Conservation (phyloP, 2,329 filamentous ascomycete species). For the Shiraia bambusicola region DNA sequence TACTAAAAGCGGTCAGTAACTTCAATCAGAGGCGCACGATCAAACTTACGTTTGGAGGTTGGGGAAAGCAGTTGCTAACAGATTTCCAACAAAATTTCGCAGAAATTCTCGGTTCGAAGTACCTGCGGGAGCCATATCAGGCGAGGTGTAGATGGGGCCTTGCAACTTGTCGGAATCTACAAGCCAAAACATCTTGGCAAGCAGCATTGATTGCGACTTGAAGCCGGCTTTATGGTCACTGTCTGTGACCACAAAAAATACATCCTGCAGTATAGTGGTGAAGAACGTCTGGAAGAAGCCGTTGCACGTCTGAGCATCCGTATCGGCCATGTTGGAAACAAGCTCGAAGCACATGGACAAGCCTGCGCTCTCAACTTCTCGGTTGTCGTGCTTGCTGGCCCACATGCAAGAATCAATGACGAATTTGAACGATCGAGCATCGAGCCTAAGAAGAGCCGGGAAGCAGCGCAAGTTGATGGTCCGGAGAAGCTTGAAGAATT, state of each 20-base stretch:
- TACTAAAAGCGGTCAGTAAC: conserved; percentile 54
- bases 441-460: conserved; percentile 87
- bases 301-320: conserved; percentile 80
- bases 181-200: conserved; percentile 95
- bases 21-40: not conserved
- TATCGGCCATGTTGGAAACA: conserved; percentile 95
- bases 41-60: conserved; percentile 81
- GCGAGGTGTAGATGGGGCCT: conserved; percentile 77
- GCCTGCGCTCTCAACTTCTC: conserved; percentile 92
- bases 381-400: conserved; percentile 99
- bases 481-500: conserved; percentile 96
- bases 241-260: conserved; percentile 97
- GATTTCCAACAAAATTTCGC: conserved; percentile 78
- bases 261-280: conserved; percentile 90
- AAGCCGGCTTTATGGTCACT: conserved; percentile 98
- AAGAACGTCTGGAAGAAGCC: conserved; percentile 99
- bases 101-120: conserved; percentile 92
- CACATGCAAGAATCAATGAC: conserved; percentile 99
- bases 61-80: conserved; percentile 87
- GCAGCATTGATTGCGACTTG: conserved; percentile 92
- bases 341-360: conserved; percentile 98
- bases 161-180: conserved; percentile 88
- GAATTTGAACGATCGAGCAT: conserved; percentile 97
- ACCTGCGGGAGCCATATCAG: conserved; percentile 78
- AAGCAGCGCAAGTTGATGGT: conserved; percentile 98